Conservation (phyloP, 2,329 filamentous ascomycete genomes). For the Aureobasidium musti region DNA sequence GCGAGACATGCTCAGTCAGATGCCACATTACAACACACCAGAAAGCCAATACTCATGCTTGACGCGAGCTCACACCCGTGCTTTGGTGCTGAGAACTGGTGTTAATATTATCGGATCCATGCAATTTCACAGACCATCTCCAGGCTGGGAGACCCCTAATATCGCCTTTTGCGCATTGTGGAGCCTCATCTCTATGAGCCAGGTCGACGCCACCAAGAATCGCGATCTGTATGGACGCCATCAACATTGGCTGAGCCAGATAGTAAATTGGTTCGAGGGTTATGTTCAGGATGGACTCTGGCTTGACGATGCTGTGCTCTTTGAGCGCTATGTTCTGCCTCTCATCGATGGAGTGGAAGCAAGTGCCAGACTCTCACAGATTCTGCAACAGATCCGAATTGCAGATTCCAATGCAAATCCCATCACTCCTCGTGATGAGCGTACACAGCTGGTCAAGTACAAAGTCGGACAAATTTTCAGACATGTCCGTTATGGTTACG, state of each 20-base stretch:
- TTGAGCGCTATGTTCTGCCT: slow-evolving; percentile 68
- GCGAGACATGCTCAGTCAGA: slow-evolving; percentile 59
- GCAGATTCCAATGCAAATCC: slow-evolving; percentile 59
- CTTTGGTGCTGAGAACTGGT: slow-evolving; percentile 73
- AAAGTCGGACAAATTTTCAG: slow-evolving; percentile 80
- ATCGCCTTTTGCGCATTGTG: slow-evolving; percentile 73
- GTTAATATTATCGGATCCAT: slow-evolving; percentile 79
- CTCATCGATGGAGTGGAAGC: slow-evolving; percentile 57
- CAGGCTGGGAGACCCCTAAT: slow-evolving; percentile 35
- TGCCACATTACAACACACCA: slow-evolving; percentile 47
- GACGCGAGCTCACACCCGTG: slow-evolving; percentile 62
- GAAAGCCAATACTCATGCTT: slow-evolving; percentile 54
- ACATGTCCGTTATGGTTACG: slow-evolving; percentile 77
- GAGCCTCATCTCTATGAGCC: slow-evolving; percentile 57
- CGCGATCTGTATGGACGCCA: slow-evolving; percentile 40
- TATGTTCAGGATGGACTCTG: slow-evolving; percentile 49
- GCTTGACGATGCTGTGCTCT: slow-evolving; percentile 70
- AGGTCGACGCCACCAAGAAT: slow-evolving; percentile 32
- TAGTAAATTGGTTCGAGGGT: slow-evolving; percentile 65
- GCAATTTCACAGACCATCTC: slow-evolving; percentile 16
- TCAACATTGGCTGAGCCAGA: slow-evolving; percentile 63
- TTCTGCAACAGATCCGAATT: slow-evolving; percentile 58
- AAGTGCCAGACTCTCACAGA: slow-evolving; percentile 56
- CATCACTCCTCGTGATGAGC: slow-evolving; percentile 23
- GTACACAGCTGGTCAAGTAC: slow-evolving; percentile 56